Percentiles rank a stretch among this genome's conserved stretches.
Conservation (phyloP, 2,329 filamentous ascomycete genomes). For the Blastomyces gilchristii region DNA sequence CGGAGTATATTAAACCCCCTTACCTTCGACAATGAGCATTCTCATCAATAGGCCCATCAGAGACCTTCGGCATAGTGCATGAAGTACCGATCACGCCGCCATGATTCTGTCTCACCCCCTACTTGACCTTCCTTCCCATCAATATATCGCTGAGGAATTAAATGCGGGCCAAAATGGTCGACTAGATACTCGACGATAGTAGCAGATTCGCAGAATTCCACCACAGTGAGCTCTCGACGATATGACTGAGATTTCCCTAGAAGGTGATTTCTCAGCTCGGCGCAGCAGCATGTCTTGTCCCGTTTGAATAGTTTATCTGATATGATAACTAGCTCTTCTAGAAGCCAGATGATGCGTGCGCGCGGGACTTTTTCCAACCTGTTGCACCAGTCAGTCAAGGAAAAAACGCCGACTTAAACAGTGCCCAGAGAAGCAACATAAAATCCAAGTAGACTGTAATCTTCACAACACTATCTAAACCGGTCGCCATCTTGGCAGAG, state of each 20-base stretch:
- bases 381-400: slow-evolving; percentile 7
- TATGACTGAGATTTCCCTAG: slow-evolving; percentile 76
- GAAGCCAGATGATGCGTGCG: slow-evolving; percentile 77
- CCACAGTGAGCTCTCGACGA: too few species aligned
- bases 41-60: slow-evolving; percentile 64
- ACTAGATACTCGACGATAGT: slow-evolving; percentile 73
- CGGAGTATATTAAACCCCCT: slow-evolving; percentile 18
- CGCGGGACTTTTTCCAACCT: slow-evolving; percentile 80
- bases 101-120: slow-evolving; percentile 50
- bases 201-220: slow-evolving; percentile 71
- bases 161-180: slow-evolving; percentile 50
- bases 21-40: slow-evolving; percentile 50
- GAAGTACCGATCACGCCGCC: slow-evolving; percentile 54
- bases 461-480: slow-evolving; percentile 33
- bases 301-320: slow-evolving; percentile 71
- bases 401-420: not conserved
- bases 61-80: slow-evolving; percentile 77
- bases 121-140: slow-evolving; percentile 45
- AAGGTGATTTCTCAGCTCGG: slow-evolving; percentile 68
- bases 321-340: slow-evolving; percentile 76
- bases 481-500: slow-evolving; percentile 14
- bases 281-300: slow-evolving; percentile 54
- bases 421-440: not conserved
- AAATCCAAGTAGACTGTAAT: slow-evolving; percentile 49
- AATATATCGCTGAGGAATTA: slow-evolving; percentile 44